Evolutionary conservation across 345 rosid genomes (phyloP).

Genomic region (Draba incana): DNA sequence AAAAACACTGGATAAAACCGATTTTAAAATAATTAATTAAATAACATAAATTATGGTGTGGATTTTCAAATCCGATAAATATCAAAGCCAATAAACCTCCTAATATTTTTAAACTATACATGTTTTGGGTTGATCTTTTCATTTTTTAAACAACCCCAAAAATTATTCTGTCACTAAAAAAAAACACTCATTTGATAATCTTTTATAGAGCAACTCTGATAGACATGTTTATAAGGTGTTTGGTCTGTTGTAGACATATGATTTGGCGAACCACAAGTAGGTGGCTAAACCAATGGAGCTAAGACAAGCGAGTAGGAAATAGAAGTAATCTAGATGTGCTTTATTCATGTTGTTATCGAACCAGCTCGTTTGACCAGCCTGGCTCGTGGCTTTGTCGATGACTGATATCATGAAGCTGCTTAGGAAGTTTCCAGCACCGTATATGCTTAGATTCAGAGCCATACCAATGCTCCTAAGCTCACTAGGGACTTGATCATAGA

Average conservation of each 20-base stretch:
- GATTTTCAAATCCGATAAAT: too few relatives aligned
- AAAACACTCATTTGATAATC: too few relatives aligned
- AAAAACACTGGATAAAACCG: too few relatives aligned
- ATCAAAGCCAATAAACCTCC: too few relatives aligned
- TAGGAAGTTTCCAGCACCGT: slow-evolving; percentile 53
- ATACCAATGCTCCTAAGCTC: slow-evolving; percentile 59
- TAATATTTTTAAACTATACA: too few relatives aligned
- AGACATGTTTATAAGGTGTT: slow-evolving; percentile 22
- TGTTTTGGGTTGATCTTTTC: too few relatives aligned
- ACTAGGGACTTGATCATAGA: slow-evolving; percentile 55
- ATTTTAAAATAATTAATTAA: too few relatives aligned
- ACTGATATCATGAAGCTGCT: slow-evolving; percentile 53
- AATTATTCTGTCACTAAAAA: too few relatives aligned
- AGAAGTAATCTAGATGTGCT: slow-evolving; percentile 59
- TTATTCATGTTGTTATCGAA: slow-evolving; percentile 48
- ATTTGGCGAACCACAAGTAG: slow-evolving; percentile 45
- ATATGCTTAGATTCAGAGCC: slow-evolving; percentile 47
- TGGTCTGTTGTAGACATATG: slow-evolving; percentile 43
- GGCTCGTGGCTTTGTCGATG: slow-evolving; percentile 45
- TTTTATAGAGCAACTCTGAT: too few relatives aligned
- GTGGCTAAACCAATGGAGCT: slow-evolving; percentile 37
- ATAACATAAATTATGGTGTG: too few relatives aligned
- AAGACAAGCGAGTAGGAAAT: slow-evolving; percentile 49
- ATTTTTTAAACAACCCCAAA: too few relatives aligned
- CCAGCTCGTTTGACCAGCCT: slow-evolving; percentile 47